Base-by-base conservation (phyloP, 2,329 filamentous ascomycete species). In the Trichoderma koningii region DNA sequence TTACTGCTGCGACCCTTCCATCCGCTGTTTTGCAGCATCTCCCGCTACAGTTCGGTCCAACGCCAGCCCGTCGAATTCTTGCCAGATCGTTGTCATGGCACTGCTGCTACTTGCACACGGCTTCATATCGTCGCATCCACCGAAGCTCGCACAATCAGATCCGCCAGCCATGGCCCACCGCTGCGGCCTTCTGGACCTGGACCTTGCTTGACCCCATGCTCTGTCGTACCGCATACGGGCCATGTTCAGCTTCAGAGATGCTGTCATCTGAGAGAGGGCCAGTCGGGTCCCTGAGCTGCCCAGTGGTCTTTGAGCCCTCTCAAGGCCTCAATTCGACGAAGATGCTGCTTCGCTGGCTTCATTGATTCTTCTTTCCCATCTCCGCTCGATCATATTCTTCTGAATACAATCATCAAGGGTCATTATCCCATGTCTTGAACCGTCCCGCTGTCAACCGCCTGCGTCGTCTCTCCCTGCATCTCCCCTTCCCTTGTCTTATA, bases 401-500 rank as follows among this genome's bases (percentile, higher is more conserved):
- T 42, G 34, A 14, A 2, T 41, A 21, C 30, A 3, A 42, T 44
- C 30, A 42, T 21, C 48, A 45, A 30, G 23, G 38, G 50, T 14
- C 19, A 3, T 17, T 3, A 45, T 55, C 59, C 59, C 50, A 47
- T 55, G n/a, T 26, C 50, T 47, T 44, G n/a, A 7, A 2, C 41
- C 17, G 48, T 45, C 34, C n/a, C 52, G 21, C 21, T 12, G 19
- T 48, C 5, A 47, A n/a, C 60, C 26, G 19, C 12, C 44, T 21
- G 53, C 57, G 34, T 26, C 26, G 14, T 44, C 62, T 12, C 34
- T 57, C 45, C 34, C 56, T 64, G 61, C 30, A 21, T 57, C 44
- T 55, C 52, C 52, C 30, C 34, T 23, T 21, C 15, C 44, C 38
- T 55, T 45, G 47, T 59, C 62, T 55, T 44, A 51, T 63, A 45